A percentile compares a stretch with the other conserved stretches of the same genome.
Evolutionary conservation across 768 basidiomycete genomes (phyloP).

Genomic region (Mycena vulgaris): DNA sequence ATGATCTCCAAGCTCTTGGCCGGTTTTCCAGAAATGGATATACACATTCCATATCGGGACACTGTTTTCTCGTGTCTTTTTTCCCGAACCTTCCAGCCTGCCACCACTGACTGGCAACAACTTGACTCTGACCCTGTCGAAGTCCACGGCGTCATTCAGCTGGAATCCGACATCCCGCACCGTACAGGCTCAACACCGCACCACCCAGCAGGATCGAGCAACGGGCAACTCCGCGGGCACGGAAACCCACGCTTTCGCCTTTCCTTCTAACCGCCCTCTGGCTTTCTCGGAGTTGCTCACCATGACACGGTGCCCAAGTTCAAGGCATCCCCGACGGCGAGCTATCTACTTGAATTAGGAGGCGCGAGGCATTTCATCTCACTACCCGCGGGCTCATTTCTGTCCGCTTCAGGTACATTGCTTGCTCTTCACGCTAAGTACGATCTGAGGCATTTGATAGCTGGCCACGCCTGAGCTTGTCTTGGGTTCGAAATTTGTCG

Average conservation of each 20-base stretch:
- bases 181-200: not conserved
- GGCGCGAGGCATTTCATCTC: constrained; percentile 1
- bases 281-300: not conserved
- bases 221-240: not conserved
- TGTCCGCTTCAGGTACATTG: not conserved
- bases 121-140: too few relatives aligned
- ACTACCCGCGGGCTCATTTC: not conserved
- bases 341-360: not conserved
- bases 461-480: too few relatives aligned
- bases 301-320: not conserved
- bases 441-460: not conserved
- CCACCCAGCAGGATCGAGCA: not conserved
- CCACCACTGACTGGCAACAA: not conserved
- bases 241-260: not conserved
- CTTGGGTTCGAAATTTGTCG: too few relatives aligned
- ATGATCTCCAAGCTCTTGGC: too few relatives aligned
- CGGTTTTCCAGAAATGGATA: not conserved
- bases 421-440: not conserved
- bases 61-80: not conserved
- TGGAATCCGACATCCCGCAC: not conserved
- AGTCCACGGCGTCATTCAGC: too few relatives aligned
- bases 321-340: not conserved
- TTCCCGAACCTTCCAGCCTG: not conserved
- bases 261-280: not conserved
- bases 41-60: not conserved